Conservation (phyloP, 2,329 filamentous ascomycete genomes). For the Diaporthe sp. region DNA sequence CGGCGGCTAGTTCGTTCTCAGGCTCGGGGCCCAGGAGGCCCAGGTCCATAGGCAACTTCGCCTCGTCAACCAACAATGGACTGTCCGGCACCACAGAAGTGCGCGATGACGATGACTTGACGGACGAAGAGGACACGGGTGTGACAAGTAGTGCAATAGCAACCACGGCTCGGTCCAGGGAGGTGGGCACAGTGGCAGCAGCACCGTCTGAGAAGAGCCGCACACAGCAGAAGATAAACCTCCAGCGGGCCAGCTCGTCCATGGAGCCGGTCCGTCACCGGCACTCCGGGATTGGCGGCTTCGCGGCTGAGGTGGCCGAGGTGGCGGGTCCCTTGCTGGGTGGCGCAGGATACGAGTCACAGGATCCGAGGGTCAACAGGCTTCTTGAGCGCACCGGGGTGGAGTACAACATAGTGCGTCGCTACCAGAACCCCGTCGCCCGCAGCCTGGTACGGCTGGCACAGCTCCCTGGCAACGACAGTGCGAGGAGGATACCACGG, state of each 20-base stretch:
- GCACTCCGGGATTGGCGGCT: slow-evolving; percentile 49
- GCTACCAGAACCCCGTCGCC: slow-evolving; percentile 79
- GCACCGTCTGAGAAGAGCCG: slow-evolving; percentile 71
- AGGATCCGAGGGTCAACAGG: slow-evolving; percentile 74
- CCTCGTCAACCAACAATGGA: slow-evolving; percentile 44
- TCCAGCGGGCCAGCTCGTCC: slow-evolving; percentile 80
- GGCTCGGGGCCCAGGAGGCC: slow-evolving; percentile 48
- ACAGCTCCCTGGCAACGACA: slow-evolving; percentile 66
- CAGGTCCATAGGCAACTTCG: slow-evolving; percentile 58
- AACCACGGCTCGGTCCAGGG: slow-evolving; percentile 43
- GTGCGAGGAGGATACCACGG: slow-evolving; percentile 63
- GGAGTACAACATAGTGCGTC: slow-evolving; percentile 81
- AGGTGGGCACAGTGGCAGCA: slow-evolving; percentile 57
- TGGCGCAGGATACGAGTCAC: slow-evolving; percentile 68
- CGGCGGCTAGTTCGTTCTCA: slow-evolving; percentile 64
- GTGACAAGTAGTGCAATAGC: slow-evolving; percentile 45
- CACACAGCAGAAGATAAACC: slow-evolving; percentile 82
- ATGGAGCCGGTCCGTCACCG: slow-evolving; percentile 75
- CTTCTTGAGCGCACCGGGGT: slow-evolving; percentile 78
- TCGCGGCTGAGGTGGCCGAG: slow-evolving; percentile 53
- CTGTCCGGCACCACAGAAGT: slow-evolving; percentile 30
- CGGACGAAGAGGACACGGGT: slow-evolving; percentile 59
- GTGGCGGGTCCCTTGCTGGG: slow-evolving; percentile 64
- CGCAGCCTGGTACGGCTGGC: slow-evolving; percentile 71
- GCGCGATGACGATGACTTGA: slow-evolving; percentile 45